Conservation (phyloP, 2,329 filamentous ascomycete species). For the Apiospora rasikravindrae region DNA sequence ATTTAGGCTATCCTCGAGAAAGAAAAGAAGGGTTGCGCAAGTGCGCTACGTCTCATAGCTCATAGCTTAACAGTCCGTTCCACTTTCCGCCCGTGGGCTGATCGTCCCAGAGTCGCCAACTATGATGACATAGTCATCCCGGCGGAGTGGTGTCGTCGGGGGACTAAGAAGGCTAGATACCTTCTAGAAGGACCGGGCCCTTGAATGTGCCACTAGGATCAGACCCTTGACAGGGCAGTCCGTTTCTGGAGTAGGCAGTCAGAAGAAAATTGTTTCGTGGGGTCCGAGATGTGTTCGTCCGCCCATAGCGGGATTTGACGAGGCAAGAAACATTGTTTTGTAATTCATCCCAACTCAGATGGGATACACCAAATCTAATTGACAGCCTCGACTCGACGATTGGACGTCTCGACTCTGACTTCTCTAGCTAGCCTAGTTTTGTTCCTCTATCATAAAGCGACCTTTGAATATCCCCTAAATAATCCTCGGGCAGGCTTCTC, state of each 20-base stretch:
- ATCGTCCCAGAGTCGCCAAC: neutral
- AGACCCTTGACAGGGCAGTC: neutral
- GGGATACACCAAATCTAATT: neutral
- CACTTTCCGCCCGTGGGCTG: neutral
- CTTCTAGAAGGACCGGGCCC: neutral
- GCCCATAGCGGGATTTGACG: neutral
- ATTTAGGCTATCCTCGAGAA: neutral
- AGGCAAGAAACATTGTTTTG: neutral
- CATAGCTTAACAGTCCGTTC: neutral
- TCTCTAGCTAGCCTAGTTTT: conserved; percentile 4
- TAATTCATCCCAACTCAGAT: conserved; percentile 9
- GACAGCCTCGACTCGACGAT: neutral
- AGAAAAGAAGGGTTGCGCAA: neutral
- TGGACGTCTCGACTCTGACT: neutral
- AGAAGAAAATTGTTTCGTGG: neutral
- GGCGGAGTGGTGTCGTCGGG: neutral
- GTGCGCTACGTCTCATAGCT: neutral
- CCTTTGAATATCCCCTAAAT: neutral
- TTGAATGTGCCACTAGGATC: neutral
- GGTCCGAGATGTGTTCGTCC: neutral
- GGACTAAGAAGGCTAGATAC: neutral
- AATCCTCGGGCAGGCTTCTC: neutral
- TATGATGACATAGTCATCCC: conserved; percentile 13
- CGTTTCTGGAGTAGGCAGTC: neutral
- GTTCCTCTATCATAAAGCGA: neutral